phyloP scores from a whole-genome alignment of 352 stramenopile species.

The Globisporangium yorkense region DNA sequence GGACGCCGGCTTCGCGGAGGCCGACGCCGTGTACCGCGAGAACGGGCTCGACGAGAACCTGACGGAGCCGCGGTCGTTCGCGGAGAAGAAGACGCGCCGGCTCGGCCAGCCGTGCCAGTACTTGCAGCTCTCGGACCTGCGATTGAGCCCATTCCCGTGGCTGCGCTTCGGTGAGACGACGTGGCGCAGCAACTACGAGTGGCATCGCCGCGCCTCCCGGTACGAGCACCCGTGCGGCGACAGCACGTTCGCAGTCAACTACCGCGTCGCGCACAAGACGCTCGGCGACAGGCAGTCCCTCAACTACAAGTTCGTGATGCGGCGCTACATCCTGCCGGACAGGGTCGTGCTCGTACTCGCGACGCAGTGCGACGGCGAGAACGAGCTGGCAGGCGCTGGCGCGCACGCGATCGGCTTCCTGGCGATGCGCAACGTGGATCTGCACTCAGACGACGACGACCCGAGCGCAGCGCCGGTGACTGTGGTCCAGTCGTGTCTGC shows the following conservation, averaged over 20 bases:
- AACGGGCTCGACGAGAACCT: slow-evolving; percentile 7
- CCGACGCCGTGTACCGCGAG: slow-evolving; percentile 5
- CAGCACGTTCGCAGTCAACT: slow-evolving; percentile 3
- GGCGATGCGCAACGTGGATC: background rate
- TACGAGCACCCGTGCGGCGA: slow-evolving; percentile 1
- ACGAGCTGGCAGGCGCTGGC: slow-evolving; percentile 20
- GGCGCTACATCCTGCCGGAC: slow-evolving; percentile 26
- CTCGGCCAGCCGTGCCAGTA: background rate
- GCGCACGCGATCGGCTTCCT: slow-evolving; percentile 26
- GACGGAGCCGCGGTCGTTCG: slow-evolving; percentile 8
- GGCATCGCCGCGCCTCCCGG: background rate
- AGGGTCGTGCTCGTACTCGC: slow-evolving; percentile 25
- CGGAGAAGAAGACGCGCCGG: slow-evolving; percentile 5
- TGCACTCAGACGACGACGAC: background rate
- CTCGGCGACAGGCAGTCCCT: background rate
- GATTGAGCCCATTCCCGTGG: slow-evolving; percentile 3
- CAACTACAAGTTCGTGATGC: slow-evolving; percentile 27
- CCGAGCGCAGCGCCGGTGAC: background rate
- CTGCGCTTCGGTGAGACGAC: background rate
- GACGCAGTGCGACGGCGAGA: slow-evolving; percentile 26
- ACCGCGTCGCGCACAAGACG: slow-evolving; percentile 1
- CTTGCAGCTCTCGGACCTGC: slow-evolving; percentile 9
- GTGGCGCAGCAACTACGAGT: slow-evolving; percentile 4
- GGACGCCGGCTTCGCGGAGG: slow-evolving; percentile 3
- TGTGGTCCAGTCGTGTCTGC: slow-evolving; percentile 5